Evolutionary conservation across 1,139 yeast genomes (phyloP).

Genomic region (Citeromyces siamensis): DNA sequence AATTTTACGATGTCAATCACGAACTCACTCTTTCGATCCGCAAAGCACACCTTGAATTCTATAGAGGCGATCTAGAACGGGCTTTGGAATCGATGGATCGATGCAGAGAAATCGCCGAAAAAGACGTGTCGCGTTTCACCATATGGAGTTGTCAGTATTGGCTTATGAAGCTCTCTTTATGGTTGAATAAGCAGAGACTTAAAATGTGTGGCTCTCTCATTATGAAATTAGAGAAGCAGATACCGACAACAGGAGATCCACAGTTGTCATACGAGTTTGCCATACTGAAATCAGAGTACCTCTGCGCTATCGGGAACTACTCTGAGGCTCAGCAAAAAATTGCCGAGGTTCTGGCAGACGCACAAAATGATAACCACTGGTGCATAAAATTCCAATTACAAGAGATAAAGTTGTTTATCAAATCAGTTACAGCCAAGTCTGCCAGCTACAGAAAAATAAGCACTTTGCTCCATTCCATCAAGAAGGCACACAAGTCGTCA

Average conservation of each 20-base stretch:
- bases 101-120: conserved; percentile 15
- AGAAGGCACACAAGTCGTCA: conserved; percentile 28
- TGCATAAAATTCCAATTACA: conserved; percentile 29
- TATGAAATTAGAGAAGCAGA: conserved; percentile 14
- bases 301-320: conserved; percentile 16
- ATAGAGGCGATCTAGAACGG: conserved; percentile 26
- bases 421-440: conserved; percentile 23
- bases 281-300: conserved; percentile 12
- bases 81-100: conserved; percentile 22
- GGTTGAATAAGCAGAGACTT: conserved; percentile 25
- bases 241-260: conserved; percentile 13
- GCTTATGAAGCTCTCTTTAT: conserved; percentile 24
- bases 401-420: conserved; percentile 27
- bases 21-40: conserved; percentile 26
- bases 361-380: conserved; percentile 24
- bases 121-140: conserved; percentile 24
- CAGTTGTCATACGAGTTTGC: conserved; percentile 17
- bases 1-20: conserved; percentile 23
- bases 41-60: conserved; percentile 22
- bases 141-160: conserved; percentile 25
- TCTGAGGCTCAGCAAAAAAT: conserved; percentile 25
- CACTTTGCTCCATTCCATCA: conserved; percentile 30
- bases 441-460: conserved; percentile 23
- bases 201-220: conserved; percentile 18
- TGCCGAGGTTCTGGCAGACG: conserved; percentile 16